Evolutionary conservation across 1,284 basidiomycete genomes (phyloP), one percentile per base, ranked within the genome.

Genomic region (Trichosporon ovoides): DNA sequence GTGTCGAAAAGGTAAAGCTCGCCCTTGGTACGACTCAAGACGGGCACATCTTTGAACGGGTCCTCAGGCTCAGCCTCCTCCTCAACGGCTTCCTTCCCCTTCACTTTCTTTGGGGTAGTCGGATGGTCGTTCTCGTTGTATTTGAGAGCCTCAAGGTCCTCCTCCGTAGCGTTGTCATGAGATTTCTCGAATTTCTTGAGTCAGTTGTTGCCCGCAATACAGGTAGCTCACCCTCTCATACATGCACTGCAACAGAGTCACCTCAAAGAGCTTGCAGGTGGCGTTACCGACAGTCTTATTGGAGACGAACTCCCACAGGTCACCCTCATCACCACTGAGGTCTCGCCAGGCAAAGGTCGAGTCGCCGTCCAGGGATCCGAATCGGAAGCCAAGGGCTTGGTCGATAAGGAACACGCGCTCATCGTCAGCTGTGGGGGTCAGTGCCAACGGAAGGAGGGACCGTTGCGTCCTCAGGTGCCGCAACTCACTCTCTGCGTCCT

Each of bases 161-260:
- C 74, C 65, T 91, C 88, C 18, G 77, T 76, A 9, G 86, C 83
- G 56, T 80, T 81, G 62, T 92, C 88, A 18, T 89, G 88, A 61
- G 83, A 85, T 53, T 68, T 80, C 68, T 81, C 85, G 79, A 87
- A 87, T 80, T 93, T 94, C 78, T 90, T 83, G 13, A 2, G 59
- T 60, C 40, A 57, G 61, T 22, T 24, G 20, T n/a, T 31, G 35
- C 18, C n/a, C n/a, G n/a, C n/a, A n/a, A 14, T 20, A 31, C 28
- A n/a, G 14, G 12, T 2, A 1, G 67, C 77, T 63, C 53, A 78
- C 77, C 61, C 78, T 66, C 75, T 97, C 94, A 75, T 87, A 97
- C 82, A 95, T 91, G 58, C 94, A 95, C 40, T 91, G 87, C 66
- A 96, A 87, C 81, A 93, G 88, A 74, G 92, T 93, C 49, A 89